Evolutionary conservation across 2,329 filamentous ascomycete species (phyloP), one percentile per base, ranked within the genome.

Genomic region (Cladophialophora bantiana): DNA sequence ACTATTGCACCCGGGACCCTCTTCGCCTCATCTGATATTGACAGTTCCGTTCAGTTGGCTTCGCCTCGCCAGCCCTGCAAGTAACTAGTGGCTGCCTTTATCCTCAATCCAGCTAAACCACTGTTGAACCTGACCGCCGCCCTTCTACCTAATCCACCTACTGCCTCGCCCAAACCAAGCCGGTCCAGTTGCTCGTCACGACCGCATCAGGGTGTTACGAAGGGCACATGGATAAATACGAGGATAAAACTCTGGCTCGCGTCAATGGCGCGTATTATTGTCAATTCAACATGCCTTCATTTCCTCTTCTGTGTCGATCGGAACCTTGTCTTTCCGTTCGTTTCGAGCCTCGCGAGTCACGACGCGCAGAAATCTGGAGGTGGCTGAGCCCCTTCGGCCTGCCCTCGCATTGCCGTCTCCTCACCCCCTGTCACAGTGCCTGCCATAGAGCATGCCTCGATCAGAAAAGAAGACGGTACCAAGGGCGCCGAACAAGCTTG

Each of bases 321-420:
- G 20, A 50, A 20, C 45, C 31, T 55, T 55, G 18, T 18, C 13
- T 55, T 34, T 58, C 55, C 36, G 55, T 42, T 42, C 34, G 55
- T 58, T 42, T 58, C 55, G 18, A 42, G 45, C 7, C 12, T 58
- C 7, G 31, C 20, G 12, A 38, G 18, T 59, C 26, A 31, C 40
- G 20, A 12, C 26, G 32, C 18, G 31, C 20, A n/a, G 20, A 59
- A 45, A 59, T 42, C 57, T 42, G 40, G 57, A 59, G 40, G 57
- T 59, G 57, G 57, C 57, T 31, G 57, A 59, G 38, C 40, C 36
- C 40, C 9, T 38, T 18, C 6, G 5, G 4, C n/a, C 18, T 15
- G 18, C 40, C 36, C 40, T 5, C 3, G n/a, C 40, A 1, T 18
- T 3, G 40, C 40, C 7, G 40, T 18, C 18, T 26, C 45, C 26